phyloP scores from a whole-genome alignment of 192 early-diverging fungal genomes.

The Powellomyces hirtus region DNA sequence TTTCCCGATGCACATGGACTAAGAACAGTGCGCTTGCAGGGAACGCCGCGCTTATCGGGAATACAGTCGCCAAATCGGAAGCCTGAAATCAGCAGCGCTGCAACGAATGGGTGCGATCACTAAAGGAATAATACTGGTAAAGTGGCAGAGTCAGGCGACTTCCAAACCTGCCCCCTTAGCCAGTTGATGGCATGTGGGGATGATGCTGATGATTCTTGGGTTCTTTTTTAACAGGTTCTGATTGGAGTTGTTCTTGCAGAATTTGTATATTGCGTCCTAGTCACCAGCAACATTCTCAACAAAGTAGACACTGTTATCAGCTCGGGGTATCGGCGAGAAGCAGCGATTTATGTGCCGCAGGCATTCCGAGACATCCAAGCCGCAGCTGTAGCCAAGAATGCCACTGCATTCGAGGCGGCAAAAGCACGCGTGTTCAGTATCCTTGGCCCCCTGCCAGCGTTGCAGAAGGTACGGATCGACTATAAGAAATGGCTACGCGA shows the following conservation, averaged over 20 bases:
- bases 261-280: conserved; percentile 1
- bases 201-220: background rate
- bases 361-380: conserved; percentile 6
- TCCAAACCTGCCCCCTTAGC: background rate
- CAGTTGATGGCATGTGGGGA: background rate
- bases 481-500: background rate
- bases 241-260: conserved; percentile 3
- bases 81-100: conserved; percentile 4
- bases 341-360: background rate
- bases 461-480: conserved; percentile 12
- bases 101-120: conserved; percentile 15
- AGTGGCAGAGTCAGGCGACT: too few species aligned
- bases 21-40: too few species aligned
- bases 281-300: background rate
- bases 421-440: background rate
- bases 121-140: background rate
- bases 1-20: too few species aligned
- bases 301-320: conserved; percentile 7
- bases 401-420: background rate
- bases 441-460: background rate
- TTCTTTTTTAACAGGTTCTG: background rate
- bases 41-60: conserved; percentile 11
- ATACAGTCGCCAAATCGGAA: conserved; percentile 10
- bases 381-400: background rate
- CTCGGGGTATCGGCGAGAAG: conserved; percentile 12